Evolutionary conservation across 352 stramenopile species (phyloP), one percentile per base, ranked within the genome.

Genomic region (Bremia lactucae): DNA sequence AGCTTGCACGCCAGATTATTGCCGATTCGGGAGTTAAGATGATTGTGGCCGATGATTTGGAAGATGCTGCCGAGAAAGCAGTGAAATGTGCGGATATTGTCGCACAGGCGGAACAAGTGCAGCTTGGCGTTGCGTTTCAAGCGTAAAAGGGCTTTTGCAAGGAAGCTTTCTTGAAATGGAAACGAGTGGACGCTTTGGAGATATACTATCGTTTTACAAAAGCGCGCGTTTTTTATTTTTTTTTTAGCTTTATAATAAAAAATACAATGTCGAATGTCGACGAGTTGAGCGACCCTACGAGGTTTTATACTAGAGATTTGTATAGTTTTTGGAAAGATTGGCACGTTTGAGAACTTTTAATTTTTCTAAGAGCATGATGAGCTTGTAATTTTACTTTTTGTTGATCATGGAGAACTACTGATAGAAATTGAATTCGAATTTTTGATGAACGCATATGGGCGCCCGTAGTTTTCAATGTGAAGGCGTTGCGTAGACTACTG

Each of bases 221-320:
- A 90, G 29, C 97, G 68, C 28, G 69, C 77, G n/a, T n/a, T n/a
- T n/a, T n/a, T n/a, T n/a, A n/a, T n/a, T n/a, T n/a, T n/a, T n/a
- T n/a, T n/a, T n/a, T n/a, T n/a, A n/a, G n/a, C n/a, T n/a, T n/a
- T n/a, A n/a, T n/a, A 43, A 87, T 89, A n/a, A 82, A 87, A 49
- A 97, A 96, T 55, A 94, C 83, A 29, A 80, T 75, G n/a, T n/a
- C n/a, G 20, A 85, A 67, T 3, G 86, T 75, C 49, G 96, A 55
- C 33, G 91, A 85, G 46, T 95, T 96, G 8, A 97, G 68, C 48
- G 97, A 59, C 59, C 97, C 94, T 61, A n/a, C n/a, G n/a, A n/a
- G 97, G 91, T 63, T 98, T 98, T 75, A 97, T 98, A 29, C 91
- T 92, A 55, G 97, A 97, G 26, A 98, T 82, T n/a, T n/a, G n/a